Conservation (phyloP, 2,329 filamentous ascomycete genomes). For the Clarireedia paspali region DNA sequence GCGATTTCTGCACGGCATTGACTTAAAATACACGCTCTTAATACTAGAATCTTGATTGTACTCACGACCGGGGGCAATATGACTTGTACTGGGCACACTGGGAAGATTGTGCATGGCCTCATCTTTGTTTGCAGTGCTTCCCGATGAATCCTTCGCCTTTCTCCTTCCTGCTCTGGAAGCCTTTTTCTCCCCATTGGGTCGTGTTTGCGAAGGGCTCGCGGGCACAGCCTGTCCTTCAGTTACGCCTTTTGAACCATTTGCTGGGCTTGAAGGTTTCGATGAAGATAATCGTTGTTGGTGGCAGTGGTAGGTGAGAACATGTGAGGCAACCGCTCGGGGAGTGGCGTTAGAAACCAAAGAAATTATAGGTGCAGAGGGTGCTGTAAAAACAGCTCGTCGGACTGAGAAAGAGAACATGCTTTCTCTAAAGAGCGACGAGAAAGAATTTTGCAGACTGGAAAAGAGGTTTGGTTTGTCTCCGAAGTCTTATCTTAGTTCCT, state of each 20-base stretch:
- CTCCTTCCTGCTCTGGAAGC: slow-evolving; percentile 36
- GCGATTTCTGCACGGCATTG: slow-evolving; percentile 59
- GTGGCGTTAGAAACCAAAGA: slow-evolving; percentile 20
- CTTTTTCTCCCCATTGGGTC: slow-evolving; percentile 35
- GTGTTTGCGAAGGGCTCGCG: slow-evolving; percentile 19
- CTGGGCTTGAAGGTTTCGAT: slow-evolving; percentile 32
- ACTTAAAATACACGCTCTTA: not conserved
- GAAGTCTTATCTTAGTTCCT: slow-evolving; percentile 8
- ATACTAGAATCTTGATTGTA: not conserved
- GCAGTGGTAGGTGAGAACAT: slow-evolving; percentile 24
- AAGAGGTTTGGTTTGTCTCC: not conserved
- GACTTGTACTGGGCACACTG: slow-evolving; percentile 66
- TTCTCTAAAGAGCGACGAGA: slow-evolving; percentile 13
- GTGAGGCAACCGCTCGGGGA: slow-evolving; percentile 21
- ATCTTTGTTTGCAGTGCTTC: slow-evolving; percentile 31
- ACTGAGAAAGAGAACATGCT: slow-evolving; percentile 31
- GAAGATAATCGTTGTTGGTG: slow-evolving; percentile 31
- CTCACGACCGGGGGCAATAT: slow-evolving; percentile 59
- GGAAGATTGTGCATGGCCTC: slow-evolving; percentile 52
- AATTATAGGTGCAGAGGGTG: slow-evolving; percentile 22
- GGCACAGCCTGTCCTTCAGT: slow-evolving; percentile 9
- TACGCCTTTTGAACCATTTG: slow-evolving; percentile 18
- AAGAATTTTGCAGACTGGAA: not conserved
- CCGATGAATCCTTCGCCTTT: slow-evolving; percentile 45
- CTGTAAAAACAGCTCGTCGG: slow-evolving; percentile 24